Evolutionary conservation across 2,329 filamentous ascomycete species (phyloP).

Genomic region (Penicillium digitatum): DNA sequence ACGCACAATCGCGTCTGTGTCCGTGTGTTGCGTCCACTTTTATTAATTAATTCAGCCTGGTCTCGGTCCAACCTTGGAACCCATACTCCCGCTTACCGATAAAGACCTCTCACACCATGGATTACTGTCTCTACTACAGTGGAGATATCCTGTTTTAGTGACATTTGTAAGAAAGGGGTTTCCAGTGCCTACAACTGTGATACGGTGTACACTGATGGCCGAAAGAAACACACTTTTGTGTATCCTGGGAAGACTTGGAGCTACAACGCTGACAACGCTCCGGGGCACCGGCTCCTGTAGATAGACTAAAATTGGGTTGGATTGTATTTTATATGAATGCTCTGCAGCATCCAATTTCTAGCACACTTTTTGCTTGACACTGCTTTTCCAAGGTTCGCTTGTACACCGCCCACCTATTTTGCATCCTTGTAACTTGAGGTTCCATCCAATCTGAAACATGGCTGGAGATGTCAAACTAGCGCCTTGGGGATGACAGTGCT

Average conservation of each 20-base stretch:
- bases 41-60: conserved; percentile 14
- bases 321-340: not conserved
- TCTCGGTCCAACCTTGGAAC: conserved; percentile 15
- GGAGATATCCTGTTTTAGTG: conserved; percentile 13
- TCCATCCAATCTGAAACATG: conserved; percentile 23
- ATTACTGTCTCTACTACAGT: conserved; percentile 3
- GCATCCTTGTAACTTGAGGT: not conserved
- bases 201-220: conserved; percentile 1
- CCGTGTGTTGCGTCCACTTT: conserved; percentile 7
- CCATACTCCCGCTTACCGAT: not conserved
- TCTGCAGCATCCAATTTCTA: not conserved
- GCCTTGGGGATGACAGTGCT: conserved; percentile 14
- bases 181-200: conserved; percentile 5
- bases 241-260: conserved; percentile 4
- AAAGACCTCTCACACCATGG: conserved; percentile 1
- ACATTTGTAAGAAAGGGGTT: conserved; percentile 5
- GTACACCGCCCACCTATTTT: not conserved
- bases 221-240: not conserved
- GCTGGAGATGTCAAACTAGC: conserved; percentile 18
- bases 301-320: not conserved
- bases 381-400: not conserved
- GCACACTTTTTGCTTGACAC: not conserved
- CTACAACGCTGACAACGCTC: not conserved
- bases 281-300: not conserved
- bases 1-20: not conserved